phyloP scores from a whole-genome alignment of 2,329 filamentous ascomycete species.

The Colletotrichum nymphaeae region DNA sequence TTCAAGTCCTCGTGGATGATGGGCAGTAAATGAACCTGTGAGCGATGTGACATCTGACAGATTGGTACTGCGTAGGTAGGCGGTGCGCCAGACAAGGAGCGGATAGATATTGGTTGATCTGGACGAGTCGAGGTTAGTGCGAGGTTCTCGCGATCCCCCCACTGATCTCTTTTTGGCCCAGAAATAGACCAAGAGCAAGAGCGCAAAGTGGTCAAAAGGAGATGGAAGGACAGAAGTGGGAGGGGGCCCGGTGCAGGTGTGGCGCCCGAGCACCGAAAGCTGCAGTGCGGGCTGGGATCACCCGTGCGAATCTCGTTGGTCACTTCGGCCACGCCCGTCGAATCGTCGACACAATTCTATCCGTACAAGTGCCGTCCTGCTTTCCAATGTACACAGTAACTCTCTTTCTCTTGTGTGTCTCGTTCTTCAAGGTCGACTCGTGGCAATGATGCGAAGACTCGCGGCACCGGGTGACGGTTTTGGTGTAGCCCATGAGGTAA shows the following conservation, averaged over 20 bases:
- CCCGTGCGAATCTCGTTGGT: constrained; percentile 25
- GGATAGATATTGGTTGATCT: background rate
- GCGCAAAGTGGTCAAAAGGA: background rate
- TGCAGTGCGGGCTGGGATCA: constrained; percentile 22
- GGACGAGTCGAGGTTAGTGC: background rate
- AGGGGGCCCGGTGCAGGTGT: constrained; percentile 17
- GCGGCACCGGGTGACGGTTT: background rate
- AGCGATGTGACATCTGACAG: background rate
- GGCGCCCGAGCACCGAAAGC: constrained; percentile 23
- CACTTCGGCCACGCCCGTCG: background rate
- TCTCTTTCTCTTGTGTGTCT: background rate
- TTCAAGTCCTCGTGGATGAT: background rate
- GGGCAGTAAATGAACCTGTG: background rate
- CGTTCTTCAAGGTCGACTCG: constrained; percentile 18
- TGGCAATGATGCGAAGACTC: background rate
- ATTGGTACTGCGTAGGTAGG: background rate
- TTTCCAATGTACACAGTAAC: background rate
- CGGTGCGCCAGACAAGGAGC: background rate
- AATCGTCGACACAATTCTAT: background rate
- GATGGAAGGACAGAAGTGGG: constrained; percentile 22
- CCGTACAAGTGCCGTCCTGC: background rate
- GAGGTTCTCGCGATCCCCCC: background rate
- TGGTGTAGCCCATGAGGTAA: background rate
- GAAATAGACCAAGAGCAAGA: constrained; percentile 8
- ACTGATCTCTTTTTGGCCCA: background rate